Evolutionary conservation across 1,139 yeast species (phyloP).

Genomic region (Pichia sp.): DNA sequence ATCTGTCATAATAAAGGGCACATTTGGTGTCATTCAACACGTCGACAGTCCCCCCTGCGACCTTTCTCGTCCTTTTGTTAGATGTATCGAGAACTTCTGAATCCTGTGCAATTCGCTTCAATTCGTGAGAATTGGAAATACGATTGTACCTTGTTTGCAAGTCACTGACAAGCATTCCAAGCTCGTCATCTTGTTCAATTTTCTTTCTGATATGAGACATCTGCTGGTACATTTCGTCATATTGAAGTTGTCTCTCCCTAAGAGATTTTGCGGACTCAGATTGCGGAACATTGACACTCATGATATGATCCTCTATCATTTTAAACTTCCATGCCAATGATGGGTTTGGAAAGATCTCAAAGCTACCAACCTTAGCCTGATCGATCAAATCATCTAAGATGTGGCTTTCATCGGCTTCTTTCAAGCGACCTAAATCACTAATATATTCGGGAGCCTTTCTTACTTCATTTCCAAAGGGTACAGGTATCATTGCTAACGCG

Average conservation of each 20-base stretch:
- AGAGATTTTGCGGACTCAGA: conserved; percentile 1
- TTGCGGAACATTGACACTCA: conserved; percentile 40
- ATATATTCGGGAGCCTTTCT: conserved; percentile 40
- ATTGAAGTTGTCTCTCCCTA: conserved; percentile 23
- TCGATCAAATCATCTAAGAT: conserved; percentile 19
- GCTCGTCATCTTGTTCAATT: conserved; percentile 8
- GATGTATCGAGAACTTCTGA: conserved; percentile 6
- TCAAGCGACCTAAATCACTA: conserved; percentile 11
- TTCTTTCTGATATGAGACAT: conserved; percentile 21
- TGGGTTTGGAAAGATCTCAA: conserved; percentile 42
- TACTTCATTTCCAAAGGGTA: conserved; percentile 64
- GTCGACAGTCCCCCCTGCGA: background rate
- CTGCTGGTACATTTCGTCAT: conserved; percentile 30
- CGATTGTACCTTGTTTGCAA: conserved; percentile 21
- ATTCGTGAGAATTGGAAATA: conserved; percentile 19
- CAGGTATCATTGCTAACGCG: conserved; percentile 51
- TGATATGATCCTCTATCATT: conserved; percentile 55
- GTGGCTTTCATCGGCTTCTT: conserved; percentile 14
- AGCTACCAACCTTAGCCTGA: conserved; percentile 10
- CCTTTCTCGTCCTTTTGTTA: background rate
- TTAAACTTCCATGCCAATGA: conserved; percentile 59
- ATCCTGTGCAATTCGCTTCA: conserved; percentile 2
- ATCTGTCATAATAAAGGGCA: conserved; percentile 24
- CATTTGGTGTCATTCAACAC: conserved; percentile 32
- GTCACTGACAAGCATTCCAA: conserved; percentile 12